These are phyloP conservation scores for Pseudogymnoascus sp. DNA, from an alignment of 2,329 filamentous ascomycete genomes.

Conservation along the genomic window DNA sequence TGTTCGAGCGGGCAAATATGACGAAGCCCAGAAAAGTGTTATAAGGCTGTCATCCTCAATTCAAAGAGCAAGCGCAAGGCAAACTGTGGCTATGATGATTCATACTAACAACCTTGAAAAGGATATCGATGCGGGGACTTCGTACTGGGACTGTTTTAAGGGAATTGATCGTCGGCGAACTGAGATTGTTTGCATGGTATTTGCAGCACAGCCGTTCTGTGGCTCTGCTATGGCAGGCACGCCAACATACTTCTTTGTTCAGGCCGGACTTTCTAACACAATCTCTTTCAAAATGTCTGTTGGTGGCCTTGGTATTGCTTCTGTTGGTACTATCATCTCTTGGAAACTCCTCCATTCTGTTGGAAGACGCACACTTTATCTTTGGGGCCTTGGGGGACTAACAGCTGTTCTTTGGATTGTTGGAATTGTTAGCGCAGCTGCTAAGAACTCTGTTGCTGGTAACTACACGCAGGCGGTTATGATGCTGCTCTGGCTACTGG, in stretches of 20 bases:
- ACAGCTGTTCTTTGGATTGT: conserved; percentile 35
- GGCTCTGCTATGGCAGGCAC: conserved; percentile 35
- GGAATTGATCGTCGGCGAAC: conserved; percentile 40
- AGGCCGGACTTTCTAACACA: conserved; percentile 34
- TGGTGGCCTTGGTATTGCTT: conserved; percentile 36
- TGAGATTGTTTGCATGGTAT: conserved; percentile 38
- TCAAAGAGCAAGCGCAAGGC: conserved; percentile 17
- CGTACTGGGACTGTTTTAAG: conserved; percentile 40
- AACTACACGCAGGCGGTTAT: conserved; percentile 37
- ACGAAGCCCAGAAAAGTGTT: conserved; percentile 33
- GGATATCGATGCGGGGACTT: conserved; percentile 31
- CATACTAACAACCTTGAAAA: conserved; percentile 40
- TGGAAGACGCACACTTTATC: conserved; percentile 37
- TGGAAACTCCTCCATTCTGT: conserved; percentile 40
- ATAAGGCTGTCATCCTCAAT: too few species aligned
- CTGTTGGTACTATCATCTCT: conserved; percentile 36
- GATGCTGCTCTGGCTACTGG: conserved; percentile 44
- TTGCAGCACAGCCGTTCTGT: conserved; percentile 35
- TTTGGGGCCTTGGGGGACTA: conserved; percentile 30
- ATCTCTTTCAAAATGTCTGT: conserved; percentile 37
- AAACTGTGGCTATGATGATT: conserved; percentile 36
- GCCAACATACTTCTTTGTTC: conserved; percentile 40
- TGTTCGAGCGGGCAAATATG: conserved; percentile 33
- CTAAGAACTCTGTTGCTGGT: conserved; percentile 30
- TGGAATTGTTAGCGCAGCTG: conserved; percentile 33